These are phyloP conservation scores for Colletotrichum orbiculare DNA, from an alignment of 2,329 filamentous ascomycete genomes.

Conservation along the genomic window DNA sequence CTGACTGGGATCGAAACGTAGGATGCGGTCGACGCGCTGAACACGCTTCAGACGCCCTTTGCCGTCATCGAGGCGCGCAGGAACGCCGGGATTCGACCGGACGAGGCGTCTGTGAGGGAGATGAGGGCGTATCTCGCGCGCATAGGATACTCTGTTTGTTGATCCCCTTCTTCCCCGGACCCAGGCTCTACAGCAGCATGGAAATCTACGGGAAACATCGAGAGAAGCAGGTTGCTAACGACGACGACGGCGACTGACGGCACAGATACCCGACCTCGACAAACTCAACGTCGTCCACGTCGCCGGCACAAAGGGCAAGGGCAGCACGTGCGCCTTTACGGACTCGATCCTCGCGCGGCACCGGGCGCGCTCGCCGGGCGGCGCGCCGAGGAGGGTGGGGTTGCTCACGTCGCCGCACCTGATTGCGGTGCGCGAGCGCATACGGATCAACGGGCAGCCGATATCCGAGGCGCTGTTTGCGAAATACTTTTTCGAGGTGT, in stretches of 20 bases:
- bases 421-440: slow-evolving; percentile 84
- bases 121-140: slow-evolving; percentile 79
- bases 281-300: slow-evolving; percentile 76
- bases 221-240: neutral
- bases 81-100: slow-evolving; percentile 77
- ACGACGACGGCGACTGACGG: too few species aligned
- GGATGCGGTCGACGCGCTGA: slow-evolving; percentile 88
- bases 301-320: slow-evolving; percentile 94
- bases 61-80: slow-evolving; percentile 81
- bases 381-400: slow-evolving; percentile 63
- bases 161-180: too few species aligned
- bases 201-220: too few species aligned
- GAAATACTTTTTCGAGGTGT: slow-evolving; percentile 84
- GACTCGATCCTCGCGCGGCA: slow-evolving; percentile 73
- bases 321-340: slow-evolving; percentile 86
- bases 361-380: slow-evolving; percentile 24
- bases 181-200: too few species aligned
- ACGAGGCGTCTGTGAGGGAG: slow-evolving; percentile 71
- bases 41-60: slow-evolving; percentile 91
- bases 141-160: slow-evolving; percentile 27
- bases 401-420: slow-evolving; percentile 90
- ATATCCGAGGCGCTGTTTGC: slow-evolving; percentile 77
- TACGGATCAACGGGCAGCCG: slow-evolving; percentile 80
- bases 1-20: slow-evolving; percentile 48
- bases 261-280: slow-evolving; percentile 49